Evolutionary conservation across 805 yeast species (phyloP).

Genomic region (Pichia insulana): DNA sequence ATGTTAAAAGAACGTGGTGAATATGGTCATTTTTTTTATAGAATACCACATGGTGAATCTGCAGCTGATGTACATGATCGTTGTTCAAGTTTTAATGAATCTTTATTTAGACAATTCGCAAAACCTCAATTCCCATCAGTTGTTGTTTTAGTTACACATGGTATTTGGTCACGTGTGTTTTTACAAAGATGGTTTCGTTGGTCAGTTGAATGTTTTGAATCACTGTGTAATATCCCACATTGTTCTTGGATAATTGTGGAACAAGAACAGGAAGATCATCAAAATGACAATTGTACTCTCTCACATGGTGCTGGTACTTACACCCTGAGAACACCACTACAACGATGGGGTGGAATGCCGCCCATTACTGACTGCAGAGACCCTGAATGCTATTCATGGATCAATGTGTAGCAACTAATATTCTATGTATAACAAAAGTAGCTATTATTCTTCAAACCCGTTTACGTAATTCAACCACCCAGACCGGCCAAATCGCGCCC

Average conservation of each 20-base stretch:
- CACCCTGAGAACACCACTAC: constrained; percentile 15
- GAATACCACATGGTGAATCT: constrained; percentile 90
- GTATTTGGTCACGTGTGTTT: constrained; percentile 89
- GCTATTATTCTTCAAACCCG: too few species aligned
- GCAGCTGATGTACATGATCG: constrained; percentile 95
- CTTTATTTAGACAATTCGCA: constrained; percentile 73
- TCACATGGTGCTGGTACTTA: constrained; percentile 20
- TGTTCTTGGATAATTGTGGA: constrained; percentile 52
- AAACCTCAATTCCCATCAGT: constrained; percentile 66
- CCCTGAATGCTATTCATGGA: background rate
- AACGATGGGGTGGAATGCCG: constrained; percentile 18
- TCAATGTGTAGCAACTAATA: background rate
- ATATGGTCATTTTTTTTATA: constrained; percentile 81
- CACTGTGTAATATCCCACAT: constrained; percentile 73
- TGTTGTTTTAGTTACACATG: constrained; percentile 82
- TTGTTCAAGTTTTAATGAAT: constrained; percentile 82
- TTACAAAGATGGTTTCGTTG: constrained; percentile 92
- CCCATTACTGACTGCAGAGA: background rate
- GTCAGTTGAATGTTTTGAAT: constrained; percentile 84
- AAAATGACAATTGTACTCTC: background rate
- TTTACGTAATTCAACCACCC: too few species aligned
- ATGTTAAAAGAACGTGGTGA: constrained; percentile 80
- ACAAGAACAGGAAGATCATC: background rate
- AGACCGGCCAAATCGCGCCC: too few species aligned
- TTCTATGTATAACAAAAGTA: too few species aligned